Base-by-base conservation (phyloP, 225 moss, liverwort and hornwort genomes). In the Physcomitrellopsis africana region DNA sequence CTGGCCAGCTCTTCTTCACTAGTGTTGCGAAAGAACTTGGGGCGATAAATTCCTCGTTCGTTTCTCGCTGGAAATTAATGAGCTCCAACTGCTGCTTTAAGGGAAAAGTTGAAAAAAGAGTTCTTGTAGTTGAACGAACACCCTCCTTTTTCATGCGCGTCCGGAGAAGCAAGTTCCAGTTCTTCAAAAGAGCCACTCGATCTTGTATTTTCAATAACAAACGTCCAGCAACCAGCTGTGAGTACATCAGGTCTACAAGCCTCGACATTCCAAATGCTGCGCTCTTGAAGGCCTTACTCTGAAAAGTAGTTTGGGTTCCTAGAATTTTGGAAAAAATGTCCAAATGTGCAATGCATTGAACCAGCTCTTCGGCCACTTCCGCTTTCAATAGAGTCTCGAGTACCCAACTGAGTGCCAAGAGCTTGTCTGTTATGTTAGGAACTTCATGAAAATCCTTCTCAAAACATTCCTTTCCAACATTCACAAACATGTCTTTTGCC, bases 371-470 rank as follows among this genome's bases (percentile, higher is more conserved):
- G 3, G 64, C 57, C 45, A 73, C 78, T 11, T 63, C 42, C 1
- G 61, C 57, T 18, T 44, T 55, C 37, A 72, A 24, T 5, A 73
- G 32, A 11, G 68, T 27, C 20, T 52, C 73, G 64, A 62, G 26
- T 18, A 73, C 55, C 74, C 77, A 70, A 65, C 74, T 60, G 56
- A 82, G 68, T 3, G 48, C 64, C 24, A 54, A 22, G 9, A 72
- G 65, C 46, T 74, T 70, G 16, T 57, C 48, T 20, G 42, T 15
- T 15, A 80, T 23, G 23, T 20, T 26, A 51, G 53, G 29, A 54
- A 67, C 27, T 17, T 26, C 26, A 10, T 22, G 11, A 56, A 1
- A 44, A n/a, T 3, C 1, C 43, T 7, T 29, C 7, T 43, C 51
- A 16, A 45, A 12, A 24, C 54, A 63, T 24, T 64, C 63, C 22